Evolutionary conservation across 1,139 yeast genomes (phyloP), one percentile per base, ranked within the genome.

Genomic region (Kluyveromyces marxianus): DNA sequence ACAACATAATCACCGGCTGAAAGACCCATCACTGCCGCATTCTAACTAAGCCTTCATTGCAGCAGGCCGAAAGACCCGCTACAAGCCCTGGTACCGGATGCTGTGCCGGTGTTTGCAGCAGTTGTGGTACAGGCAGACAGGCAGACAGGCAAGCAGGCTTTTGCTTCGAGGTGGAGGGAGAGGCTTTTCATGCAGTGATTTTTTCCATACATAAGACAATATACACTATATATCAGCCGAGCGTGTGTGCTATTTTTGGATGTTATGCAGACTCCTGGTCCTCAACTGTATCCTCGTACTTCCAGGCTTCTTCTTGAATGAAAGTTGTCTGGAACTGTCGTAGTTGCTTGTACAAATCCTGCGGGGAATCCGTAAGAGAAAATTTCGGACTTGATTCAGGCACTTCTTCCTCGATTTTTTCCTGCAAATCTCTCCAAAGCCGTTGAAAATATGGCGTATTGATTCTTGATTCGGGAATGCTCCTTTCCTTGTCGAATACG

Each of bases 341-440:
- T 8, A 40, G 43, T 26, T 40, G 43, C 27, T 40, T 40, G 43
- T 40, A 40, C 28, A 40, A n/a, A 25, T 35, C 38, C 14, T 40
- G 43, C 7, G 43, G 10, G 5, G 43, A 34, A 3, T 7, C 21
- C 3, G 37, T 10, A 3, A 7, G 8, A 24, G 26, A 37, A 26
- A 40, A 40, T 34, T 14, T 21, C 21, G 37, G 43, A 26, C 14
- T 28, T 27, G 43, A 7, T 3, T 24, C n/a, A 3, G 43, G 37
- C 29, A 27, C 21, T 10, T 40, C 32, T 28, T 34, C 43, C 5
- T 34, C 38, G 31, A 40, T 40, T 3, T 28, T 25, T 4, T 34
- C 38, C 24, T n/a, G 37, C 21, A 34, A 29, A 5, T 35, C 28
- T 8, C 37, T 28, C 43, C 43, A 40, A 24, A 40, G 37, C 25